Evolutionary conservation across 805 yeast genomes (phyloP).

Genomic region (Nakazawaea wyomingensis): DNA sequence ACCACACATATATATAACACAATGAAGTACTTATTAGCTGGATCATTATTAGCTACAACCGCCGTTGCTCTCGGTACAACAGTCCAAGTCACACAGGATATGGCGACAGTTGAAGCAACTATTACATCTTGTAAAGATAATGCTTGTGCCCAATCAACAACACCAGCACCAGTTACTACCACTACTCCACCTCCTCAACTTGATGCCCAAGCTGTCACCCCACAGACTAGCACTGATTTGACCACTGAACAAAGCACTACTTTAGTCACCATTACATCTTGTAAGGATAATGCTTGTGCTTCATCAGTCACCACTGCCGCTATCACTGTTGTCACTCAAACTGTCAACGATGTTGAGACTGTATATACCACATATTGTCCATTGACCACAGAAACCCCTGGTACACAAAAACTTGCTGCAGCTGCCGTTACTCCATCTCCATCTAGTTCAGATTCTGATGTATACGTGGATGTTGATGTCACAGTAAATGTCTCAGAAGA

Average conservation of each 20-base stretch:
- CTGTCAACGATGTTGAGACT: slow-evolving; percentile 29
- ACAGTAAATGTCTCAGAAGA: slow-evolving; percentile 11
- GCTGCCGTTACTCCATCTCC: slow-evolving; percentile 14
- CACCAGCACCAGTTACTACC: slow-evolving; percentile 24
- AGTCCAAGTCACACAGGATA: background rate
- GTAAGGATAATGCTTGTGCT: slow-evolving; percentile 17
- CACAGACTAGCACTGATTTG: slow-evolving; percentile 12
- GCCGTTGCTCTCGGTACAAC: slow-evolving; percentile 12
- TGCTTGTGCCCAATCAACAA: slow-evolving; percentile 26
- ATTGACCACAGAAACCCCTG: slow-evolving; percentile 16
- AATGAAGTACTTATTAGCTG: slow-evolving; percentile 13
- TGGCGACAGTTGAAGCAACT: slow-evolving; percentile 17
- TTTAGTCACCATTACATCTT: slow-evolving; percentile 19
- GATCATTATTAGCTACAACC: slow-evolving; percentile 10
- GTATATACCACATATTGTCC: slow-evolving; percentile 37
- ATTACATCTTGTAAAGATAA: slow-evolving; percentile 28
- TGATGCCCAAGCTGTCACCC: slow-evolving; percentile 12
- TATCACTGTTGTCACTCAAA: slow-evolving; percentile 24
- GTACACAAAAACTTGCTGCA: slow-evolving; percentile 13
- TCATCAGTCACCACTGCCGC: slow-evolving; percentile 20
- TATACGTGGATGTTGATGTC: slow-evolving; percentile 13
- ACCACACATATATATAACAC: background rate
- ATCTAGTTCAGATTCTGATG: slow-evolving; percentile 17
- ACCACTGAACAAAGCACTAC: slow-evolving; percentile 20
- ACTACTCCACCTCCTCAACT: slow-evolving; percentile 15